Percentiles rank a stretch among this genome's conserved stretches.
phyloP scores from a whole-genome alignment of 1,284 basidiomycete genomes.

The Lentinula novae-zelandiae region DNA sequence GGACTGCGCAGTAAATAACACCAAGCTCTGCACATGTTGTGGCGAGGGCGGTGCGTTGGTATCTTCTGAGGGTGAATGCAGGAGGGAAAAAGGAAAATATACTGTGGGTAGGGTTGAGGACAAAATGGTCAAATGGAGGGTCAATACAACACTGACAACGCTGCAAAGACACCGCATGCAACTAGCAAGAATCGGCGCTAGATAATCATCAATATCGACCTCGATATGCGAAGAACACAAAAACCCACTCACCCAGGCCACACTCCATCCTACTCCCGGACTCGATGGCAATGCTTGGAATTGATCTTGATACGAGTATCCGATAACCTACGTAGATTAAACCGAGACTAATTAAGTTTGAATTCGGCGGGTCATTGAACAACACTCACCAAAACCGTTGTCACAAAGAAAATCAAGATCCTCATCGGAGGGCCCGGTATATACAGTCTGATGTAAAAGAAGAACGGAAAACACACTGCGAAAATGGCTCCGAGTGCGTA shows the following conservation, averaged over 20 bases:
- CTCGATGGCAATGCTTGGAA: conserved; percentile 41
- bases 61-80: conserved; percentile 64
- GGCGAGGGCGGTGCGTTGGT: conserved; percentile 59
- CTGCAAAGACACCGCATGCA: conserved; percentile 54
- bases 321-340: conserved; percentile 47
- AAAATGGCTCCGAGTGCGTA: conserved; percentile 73
- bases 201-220: background rate
- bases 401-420: conserved; percentile 74
- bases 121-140: background rate
- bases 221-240: background rate
- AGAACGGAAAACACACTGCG: conserved; percentile 69
- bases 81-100: conserved; percentile 69
- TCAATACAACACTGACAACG: conserved; percentile 45
- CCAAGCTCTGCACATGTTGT: conserved; percentile 63
- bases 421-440: conserved; percentile 73
- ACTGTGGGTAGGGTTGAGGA: conserved; percentile 28
- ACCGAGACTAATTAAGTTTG: background rate
- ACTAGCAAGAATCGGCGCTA: conserved; percentile 65
- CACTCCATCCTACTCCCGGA: conserved; percentile 53
- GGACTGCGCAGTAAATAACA: conserved; percentile 60
- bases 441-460: conserved; percentile 68
- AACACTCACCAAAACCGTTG: conserved; percentile 52
- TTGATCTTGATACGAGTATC: conserved; percentile 68
- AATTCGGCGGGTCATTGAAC: background rate
- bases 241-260: conserved; percentile 56